Conservation (phyloP, 2,329 filamentous ascomycete species). For the Exophiala oligosperma region DNA sequence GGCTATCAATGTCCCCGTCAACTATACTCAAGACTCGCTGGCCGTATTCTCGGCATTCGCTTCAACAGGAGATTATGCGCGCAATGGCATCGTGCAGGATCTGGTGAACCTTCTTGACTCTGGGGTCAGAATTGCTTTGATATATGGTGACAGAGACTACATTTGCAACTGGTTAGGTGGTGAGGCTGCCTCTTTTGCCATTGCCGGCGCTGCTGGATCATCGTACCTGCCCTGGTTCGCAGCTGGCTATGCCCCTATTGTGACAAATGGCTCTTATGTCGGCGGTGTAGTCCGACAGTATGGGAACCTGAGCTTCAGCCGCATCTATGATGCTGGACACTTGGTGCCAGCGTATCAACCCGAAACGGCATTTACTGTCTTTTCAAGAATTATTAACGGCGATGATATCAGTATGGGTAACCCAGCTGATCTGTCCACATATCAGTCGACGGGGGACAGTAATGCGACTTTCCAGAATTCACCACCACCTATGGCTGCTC, state of each 20-base stretch:
- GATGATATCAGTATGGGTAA: constrained; percentile 52
- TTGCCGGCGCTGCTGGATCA: constrained; percentile 35
- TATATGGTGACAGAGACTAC: constrained; percentile 41
- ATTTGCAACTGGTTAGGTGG: constrained; percentile 47
- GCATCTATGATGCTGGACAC: constrained; percentile 55
- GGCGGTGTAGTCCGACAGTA: constrained; percentile 46
- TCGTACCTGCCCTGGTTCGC: constrained; percentile 28
- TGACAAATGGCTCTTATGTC: constrained; percentile 50
- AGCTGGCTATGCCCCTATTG: constrained; percentile 51
- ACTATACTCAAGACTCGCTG: constrained; percentile 39
- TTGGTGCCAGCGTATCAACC: constrained; percentile 54
- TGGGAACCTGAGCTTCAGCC: constrained; percentile 47
- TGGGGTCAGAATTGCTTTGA: constrained; percentile 46
- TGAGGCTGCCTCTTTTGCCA: constrained; percentile 47
- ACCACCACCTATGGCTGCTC: constrained; percentile 48
- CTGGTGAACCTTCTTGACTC: constrained; percentile 35
- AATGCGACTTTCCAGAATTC: constrained; percentile 60
- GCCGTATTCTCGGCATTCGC: constrained; percentile 34
- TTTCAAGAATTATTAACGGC: constrained; percentile 53
- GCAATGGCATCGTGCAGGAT: constrained; percentile 32
- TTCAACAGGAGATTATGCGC: constrained; percentile 30
- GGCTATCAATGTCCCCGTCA: constrained; percentile 56
- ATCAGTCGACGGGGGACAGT: constrained; percentile 57
- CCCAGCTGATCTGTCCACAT: constrained; percentile 52
- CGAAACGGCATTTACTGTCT: constrained; percentile 55